Evolutionary conservation across 1,284 basidiomycete genomes (phyloP), one percentile per base, ranked within the genome.

Genomic region (Cystobasidium slooffiae): DNA sequence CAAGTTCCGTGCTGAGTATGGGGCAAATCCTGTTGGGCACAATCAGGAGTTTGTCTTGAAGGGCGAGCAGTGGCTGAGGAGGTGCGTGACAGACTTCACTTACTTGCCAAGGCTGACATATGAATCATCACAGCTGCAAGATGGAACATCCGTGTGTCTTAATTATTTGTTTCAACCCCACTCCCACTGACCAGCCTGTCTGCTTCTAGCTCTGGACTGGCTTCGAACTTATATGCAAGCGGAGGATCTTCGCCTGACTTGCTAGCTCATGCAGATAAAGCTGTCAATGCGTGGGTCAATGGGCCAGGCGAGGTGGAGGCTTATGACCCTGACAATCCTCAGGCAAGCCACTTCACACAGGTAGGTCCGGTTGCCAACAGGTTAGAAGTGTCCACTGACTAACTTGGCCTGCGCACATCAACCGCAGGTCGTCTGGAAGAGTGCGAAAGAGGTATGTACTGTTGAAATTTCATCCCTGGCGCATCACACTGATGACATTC

Each of bases 21-120:
- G 88, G 62, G 89, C 89, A 18, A 73, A 80, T 1, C 76, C 85
- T 24, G 81, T 91, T 58, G 85, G 84, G 0, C 90, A 89, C 89
- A 87, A 83, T 80, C 82, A 87, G 64, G 80, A 82, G 9, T 81
- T 88, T 44, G 87, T 88, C 4, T 77, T 79, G 22, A 86, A 86
- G 73, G 89, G 89, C 41, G 87, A 88, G 80, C 76, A 85, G 74
- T 90, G 89, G 89, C 88, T 88, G 3, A 85, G 88, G 78, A 81
- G 83, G 22, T 90, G 89, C 78, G 80, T 84, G 6, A 56, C 22
- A 18, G 7, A 1, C 39, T 18, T 9, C 44, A 4, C 14, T 24
- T 53, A 3, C 1, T 20, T 18, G 12, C 2, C 46, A 14, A n/a
- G n/a, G 12, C 6, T 49, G 46, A 56, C 53, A 88, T 81, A 39